These are phyloP conservation scores for Sordariomycetes sp. DNA, from an alignment of 2,329 filamentous ascomycete species.

Conservation along the genomic window DNA sequence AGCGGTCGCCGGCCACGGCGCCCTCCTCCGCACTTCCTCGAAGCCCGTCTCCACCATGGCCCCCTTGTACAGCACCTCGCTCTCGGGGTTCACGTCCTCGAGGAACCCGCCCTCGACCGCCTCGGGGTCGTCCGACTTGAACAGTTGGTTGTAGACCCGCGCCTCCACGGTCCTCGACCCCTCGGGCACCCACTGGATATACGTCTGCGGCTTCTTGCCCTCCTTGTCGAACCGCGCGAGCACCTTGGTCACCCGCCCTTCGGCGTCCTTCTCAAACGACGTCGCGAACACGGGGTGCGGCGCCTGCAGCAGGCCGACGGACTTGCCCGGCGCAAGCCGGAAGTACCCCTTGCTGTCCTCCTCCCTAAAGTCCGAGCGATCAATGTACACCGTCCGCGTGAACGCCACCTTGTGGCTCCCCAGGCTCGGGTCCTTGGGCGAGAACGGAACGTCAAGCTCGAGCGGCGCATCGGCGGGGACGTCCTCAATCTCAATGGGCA, in stretches of 20 bases:
- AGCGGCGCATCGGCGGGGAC: constrained; percentile 49
- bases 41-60: constrained; percentile 78
- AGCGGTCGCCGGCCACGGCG: constrained; percentile 71
- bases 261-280: constrained; percentile 54
- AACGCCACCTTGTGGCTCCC: constrained; percentile 49
- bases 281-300: constrained; percentile 59
- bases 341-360: constrained; percentile 66
- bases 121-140: constrained; percentile 75
- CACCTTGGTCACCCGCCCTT: constrained; percentile 53
- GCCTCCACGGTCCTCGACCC: constrained; percentile 58
- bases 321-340: constrained; percentile 65
- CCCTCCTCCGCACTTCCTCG: constrained; percentile 57
- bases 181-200: constrained; percentile 78
- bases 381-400: constrained; percentile 74
- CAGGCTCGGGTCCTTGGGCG: constrained; percentile 62
- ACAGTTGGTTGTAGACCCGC: constrained; percentile 69
- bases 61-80: constrained; percentile 63
- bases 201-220: constrained; percentile 61
- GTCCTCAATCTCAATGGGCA: constrained; percentile 73
- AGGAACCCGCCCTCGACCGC: constrained; percentile 69
- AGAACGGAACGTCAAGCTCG: constrained; percentile 64
- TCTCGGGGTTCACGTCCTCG: constrained; percentile 72
- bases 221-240: constrained; percentile 54
- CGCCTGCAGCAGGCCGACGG: constrained; percentile 60
- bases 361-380: constrained; percentile 67